Evolutionary conservation across 345 rosid genomes (phyloP).

Genomic region (Brassica rapa): DNA sequence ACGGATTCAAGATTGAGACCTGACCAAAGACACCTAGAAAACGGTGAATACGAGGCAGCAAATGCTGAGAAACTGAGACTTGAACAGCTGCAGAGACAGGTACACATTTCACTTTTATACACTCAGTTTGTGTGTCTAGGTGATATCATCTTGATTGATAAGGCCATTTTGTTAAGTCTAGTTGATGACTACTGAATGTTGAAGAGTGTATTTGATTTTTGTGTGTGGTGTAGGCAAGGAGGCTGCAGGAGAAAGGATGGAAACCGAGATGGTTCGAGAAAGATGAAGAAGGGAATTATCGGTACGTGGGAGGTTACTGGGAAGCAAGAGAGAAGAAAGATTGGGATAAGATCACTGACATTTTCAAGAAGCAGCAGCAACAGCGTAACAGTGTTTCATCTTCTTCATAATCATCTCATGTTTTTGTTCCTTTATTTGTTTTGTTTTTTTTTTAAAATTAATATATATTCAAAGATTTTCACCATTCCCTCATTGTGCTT

Average conservation of each 20-base stretch:
- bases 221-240: constrained; percentile 71
- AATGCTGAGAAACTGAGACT: constrained; percentile 94
- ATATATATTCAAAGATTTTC: constrained; percentile 29
- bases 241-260: constrained; percentile 98
- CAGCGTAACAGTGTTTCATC: constrained; percentile 49
- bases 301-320: constrained; percentile 88
- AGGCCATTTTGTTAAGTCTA: not conserved
- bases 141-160: not conserved
- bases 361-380: constrained; percentile 55
- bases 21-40: constrained; percentile 89
- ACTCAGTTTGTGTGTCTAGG: not conserved
- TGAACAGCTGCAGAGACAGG: constrained; percentile 98
- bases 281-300: constrained; percentile 88
- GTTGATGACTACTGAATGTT: constrained; percentile 11
- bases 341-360: constrained; percentile 73
- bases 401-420: constrained; percentile 32
- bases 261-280: constrained; percentile 89
- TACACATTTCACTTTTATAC: constrained; percentile 27
- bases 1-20: constrained; percentile 99
- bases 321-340: constrained; percentile 71
- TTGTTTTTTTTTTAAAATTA: not conserved
- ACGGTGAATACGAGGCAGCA: constrained; percentile 93
- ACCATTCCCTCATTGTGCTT: constrained; percentile 39
- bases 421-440: not conserved
- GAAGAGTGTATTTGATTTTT: not conserved